Evolutionary conservation across 768 basidiomycete species (phyloP).

Genomic region (Rossbeevera mucosa): DNA sequence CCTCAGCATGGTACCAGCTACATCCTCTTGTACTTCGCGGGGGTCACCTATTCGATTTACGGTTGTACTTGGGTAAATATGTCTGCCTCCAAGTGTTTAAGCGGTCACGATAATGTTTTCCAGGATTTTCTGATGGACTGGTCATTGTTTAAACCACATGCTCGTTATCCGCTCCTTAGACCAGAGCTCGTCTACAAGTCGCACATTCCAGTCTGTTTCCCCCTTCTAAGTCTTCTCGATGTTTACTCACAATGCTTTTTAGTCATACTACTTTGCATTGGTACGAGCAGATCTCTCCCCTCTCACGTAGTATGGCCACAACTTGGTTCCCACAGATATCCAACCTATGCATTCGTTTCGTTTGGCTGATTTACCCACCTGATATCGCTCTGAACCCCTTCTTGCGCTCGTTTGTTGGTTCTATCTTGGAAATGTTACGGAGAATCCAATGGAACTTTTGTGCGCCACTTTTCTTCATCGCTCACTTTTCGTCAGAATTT

Average conservation of each 20-base stretch:
- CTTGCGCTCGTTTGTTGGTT: slow-evolving; percentile 64
- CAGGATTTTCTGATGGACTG: slow-evolving; percentile 94
- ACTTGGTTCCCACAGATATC: slow-evolving; percentile 42
- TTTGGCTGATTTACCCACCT: slow-evolving; percentile 64
- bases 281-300: slow-evolving; percentile 35
- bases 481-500: not conserved
- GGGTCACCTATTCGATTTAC: slow-evolving; percentile 61
- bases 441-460: slow-evolving; percentile 92
- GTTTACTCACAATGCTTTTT: not conserved
- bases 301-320: not conserved
- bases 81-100: not conserved
- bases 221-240: not conserved
- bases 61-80: slow-evolving; percentile 69
- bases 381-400: slow-evolving; percentile 49
- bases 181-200: slow-evolving; percentile 70
- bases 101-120: not conserved
- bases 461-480: slow-evolving; percentile 32
- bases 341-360: slow-evolving; percentile 73
- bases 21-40: slow-evolving; percentile 65
- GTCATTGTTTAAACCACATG: slow-evolving; percentile 66
- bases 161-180: slow-evolving; percentile 58
- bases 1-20: slow-evolving; percentile 46
- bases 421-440: slow-evolving; percentile 68
- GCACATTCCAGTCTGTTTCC: slow-evolving; percentile 46
- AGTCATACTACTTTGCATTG: slow-evolving; percentile 79